Evolutionary conservation across 1,139 yeast species (phyloP).

Genomic region (Yamadazyma dushanensis): DNA sequence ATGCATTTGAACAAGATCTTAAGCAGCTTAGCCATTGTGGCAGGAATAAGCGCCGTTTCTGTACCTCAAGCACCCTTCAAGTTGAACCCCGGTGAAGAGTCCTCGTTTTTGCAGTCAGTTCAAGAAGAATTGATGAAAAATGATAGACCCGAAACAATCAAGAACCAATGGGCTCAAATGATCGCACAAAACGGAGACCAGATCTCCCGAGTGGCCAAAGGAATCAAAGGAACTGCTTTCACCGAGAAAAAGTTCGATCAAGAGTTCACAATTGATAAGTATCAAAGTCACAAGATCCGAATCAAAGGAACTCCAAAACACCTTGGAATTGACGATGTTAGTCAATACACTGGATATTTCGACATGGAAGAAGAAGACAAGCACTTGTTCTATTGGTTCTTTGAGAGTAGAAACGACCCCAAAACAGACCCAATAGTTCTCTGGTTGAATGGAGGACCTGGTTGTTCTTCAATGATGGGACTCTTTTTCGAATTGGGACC

Average conservation of each 20-base stretch:
- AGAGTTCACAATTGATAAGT: background rate
- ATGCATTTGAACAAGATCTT: too few species aligned
- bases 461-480: slow-evolving; percentile 91
- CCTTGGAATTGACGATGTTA: slow-evolving; percentile 46
- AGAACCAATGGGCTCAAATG: background rate
- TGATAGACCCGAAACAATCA: background rate
- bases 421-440: slow-evolving; percentile 72
- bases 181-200: background rate
- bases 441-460: slow-evolving; percentile 97
- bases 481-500: slow-evolving; percentile 94
- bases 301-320: slow-evolving; percentile 2
- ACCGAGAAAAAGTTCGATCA: background rate
- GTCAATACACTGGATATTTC: slow-evolving; percentile 60
- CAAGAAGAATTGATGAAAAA: background rate
- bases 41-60: background rate
- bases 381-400: slow-evolving; percentile 81
- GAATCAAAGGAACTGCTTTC: slow-evolving; percentile 4
- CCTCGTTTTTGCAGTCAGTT: slow-evolving; percentile 2
- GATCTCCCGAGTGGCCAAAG: slow-evolving; percentile 2
- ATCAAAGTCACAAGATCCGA: slow-evolving; percentile 4
- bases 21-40: background rate
- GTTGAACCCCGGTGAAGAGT: background rate
- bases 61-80: slow-evolving; percentile 5
- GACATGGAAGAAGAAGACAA: slow-evolving; percentile 52
- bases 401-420: slow-evolving; percentile 85